Conservation (phyloP, 345 rosid genomes). For the Lagerstroemia speciosa region DNA sequence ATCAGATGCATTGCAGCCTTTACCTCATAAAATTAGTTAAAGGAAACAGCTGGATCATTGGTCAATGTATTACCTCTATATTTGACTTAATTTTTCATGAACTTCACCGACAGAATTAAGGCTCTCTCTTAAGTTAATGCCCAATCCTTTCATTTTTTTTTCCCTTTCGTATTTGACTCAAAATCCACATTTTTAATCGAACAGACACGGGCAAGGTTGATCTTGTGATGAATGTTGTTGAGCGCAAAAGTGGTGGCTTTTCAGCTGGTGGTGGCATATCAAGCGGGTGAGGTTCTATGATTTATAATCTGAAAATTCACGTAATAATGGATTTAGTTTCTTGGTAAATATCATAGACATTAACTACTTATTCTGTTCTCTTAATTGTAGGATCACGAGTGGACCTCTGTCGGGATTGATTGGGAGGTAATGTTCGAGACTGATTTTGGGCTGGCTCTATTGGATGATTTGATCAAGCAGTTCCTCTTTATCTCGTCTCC, state of each 20-base stretch:
- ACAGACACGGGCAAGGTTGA: conserved; percentile 84
- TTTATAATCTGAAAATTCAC: not conserved
- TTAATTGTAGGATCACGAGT: conserved; percentile 68
- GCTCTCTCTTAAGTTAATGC: not conserved
- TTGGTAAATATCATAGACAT: not conserved
- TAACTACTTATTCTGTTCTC: conserved; percentile 9
- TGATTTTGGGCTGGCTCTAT: not conserved
- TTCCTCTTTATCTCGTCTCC: not conserved
- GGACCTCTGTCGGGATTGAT: conserved; percentile 88
- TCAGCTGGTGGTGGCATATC: conserved; percentile 97
- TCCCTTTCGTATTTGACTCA: not conserved
- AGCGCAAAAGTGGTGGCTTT: conserved; percentile 91
- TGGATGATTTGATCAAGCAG: not conserved
- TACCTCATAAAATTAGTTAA: not conserved
- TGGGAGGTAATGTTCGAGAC: conserved; percentile 50
- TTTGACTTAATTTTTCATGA: not conserved
- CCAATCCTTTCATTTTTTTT: not conserved
- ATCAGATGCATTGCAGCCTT: not conserved
- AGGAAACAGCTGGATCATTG: not conserved
- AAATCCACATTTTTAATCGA: not conserved
- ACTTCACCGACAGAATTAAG: not conserved
- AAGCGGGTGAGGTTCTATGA: conserved; percentile 50
- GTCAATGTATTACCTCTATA: not conserved
- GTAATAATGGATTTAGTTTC: not conserved
- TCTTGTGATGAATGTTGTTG: conserved; percentile 86